Conservation (phyloP, 192 early-diverging fungal genomes). For the Mortierella alpina region DNA sequence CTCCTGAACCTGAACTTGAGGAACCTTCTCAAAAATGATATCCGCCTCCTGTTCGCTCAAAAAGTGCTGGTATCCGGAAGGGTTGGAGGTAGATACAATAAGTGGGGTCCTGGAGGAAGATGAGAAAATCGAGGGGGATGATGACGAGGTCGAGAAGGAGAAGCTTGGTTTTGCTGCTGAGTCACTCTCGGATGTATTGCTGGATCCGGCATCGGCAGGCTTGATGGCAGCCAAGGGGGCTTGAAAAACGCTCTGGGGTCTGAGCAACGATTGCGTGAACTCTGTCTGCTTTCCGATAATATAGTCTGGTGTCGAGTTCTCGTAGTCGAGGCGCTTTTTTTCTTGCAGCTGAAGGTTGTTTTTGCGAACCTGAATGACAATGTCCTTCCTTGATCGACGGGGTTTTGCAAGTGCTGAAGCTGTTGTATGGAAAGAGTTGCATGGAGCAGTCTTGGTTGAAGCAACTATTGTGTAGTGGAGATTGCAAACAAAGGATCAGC, state of each 20-base stretch:
- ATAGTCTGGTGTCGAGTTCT: slow-evolving; percentile 41
- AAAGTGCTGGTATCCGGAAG: slow-evolving; percentile 62
- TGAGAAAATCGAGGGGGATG: slow-evolving; percentile 43
- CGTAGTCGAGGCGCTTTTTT: slow-evolving; percentile 39
- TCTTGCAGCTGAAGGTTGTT: slow-evolving; percentile 49
- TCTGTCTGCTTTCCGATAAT: slow-evolving; percentile 53
- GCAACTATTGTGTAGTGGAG: slow-evolving; percentile 21
- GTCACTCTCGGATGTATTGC: not conserved
- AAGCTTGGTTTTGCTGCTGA: slow-evolving; percentile 11
- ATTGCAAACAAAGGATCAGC: not conserved
- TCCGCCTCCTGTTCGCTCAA: slow-evolving; percentile 58
- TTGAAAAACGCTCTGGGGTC: slow-evolving; percentile 43
- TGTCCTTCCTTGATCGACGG: slow-evolving; percentile 47
- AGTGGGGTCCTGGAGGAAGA: slow-evolving; percentile 30
- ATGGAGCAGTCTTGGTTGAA: slow-evolving; percentile 28
- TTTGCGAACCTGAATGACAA: slow-evolving; percentile 49
- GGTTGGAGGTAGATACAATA: slow-evolving; percentile 47
- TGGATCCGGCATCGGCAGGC: slow-evolving; percentile 4
- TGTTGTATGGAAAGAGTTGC: slow-evolving; percentile 43
- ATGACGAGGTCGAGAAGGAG: slow-evolving; percentile 33
- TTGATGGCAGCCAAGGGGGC: slow-evolving; percentile 41
- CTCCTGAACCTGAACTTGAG: slow-evolving; percentile 54
- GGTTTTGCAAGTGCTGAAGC: slow-evolving; percentile 38
- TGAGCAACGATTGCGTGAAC: slow-evolving; percentile 52
- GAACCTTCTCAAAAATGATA: slow-evolving; percentile 61